Conservation (phyloP, 2,329 filamentous ascomycete species). For the Ascochyta clinopodiicola region DNA sequence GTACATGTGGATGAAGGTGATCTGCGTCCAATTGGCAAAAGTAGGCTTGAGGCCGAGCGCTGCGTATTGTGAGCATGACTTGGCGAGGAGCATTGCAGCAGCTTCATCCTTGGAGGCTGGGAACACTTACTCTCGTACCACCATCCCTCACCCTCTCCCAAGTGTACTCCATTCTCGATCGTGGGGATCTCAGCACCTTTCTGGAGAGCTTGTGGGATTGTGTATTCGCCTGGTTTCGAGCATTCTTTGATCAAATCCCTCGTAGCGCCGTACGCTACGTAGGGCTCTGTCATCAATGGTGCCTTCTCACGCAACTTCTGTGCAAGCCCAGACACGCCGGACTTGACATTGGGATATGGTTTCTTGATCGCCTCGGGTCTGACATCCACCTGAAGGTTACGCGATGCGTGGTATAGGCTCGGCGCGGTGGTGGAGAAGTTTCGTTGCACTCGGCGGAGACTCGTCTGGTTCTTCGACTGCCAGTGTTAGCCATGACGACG, state of each 20-base stretch:
- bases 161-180: constrained; percentile 79
- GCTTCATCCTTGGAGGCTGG: neutral
- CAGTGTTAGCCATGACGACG: constrained; percentile 21
- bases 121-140: constrained; percentile 77
- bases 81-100: neutral
- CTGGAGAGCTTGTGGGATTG: constrained; percentile 70
- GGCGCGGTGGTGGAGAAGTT: constrained; percentile 33
- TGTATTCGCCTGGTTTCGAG: constrained; percentile 75
- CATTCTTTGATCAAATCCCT: constrained; percentile 80
- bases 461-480: constrained; percentile 30
- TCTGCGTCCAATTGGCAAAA: constrained; percentile 94
- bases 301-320: constrained; percentile 41
- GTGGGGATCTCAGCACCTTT: constrained; percentile 72
- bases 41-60: constrained; percentile 81
- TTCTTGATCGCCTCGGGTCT: constrained; percentile 28
- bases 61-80: constrained; percentile 48
- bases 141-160: constrained; percentile 75
- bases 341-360: constrained; percentile 20
- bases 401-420: constrained; percentile 33
- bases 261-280: constrained; percentile 80
- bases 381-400: constrained; percentile 22
- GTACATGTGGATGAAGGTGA: constrained; percentile 97
- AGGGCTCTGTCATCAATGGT: constrained; percentile 62
- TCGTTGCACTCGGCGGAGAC: constrained; percentile 28
- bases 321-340: constrained; percentile 32